Conservation (phyloP, 352 stramenopile species). For the Globisporangium heterothallicum region DNA sequence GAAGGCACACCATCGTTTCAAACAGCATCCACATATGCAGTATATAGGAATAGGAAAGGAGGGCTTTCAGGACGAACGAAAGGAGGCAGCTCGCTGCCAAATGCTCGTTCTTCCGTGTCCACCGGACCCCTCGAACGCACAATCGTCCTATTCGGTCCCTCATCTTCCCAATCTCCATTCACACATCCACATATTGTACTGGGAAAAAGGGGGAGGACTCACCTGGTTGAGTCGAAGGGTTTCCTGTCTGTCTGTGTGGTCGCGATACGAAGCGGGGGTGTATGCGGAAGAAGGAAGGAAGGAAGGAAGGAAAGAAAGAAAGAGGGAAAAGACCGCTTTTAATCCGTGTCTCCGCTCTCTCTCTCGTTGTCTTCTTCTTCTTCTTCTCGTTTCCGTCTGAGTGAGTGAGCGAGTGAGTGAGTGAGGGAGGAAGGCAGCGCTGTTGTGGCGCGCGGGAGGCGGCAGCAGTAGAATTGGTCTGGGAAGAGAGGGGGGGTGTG, state of each 20-base stretch:
- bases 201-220: not conserved
- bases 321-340: not conserved
- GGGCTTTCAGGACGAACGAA: too few species aligned
- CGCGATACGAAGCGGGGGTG: too few species aligned
- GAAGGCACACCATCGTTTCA: too few species aligned
- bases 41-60: too few species aligned
- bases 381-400: conserved; percentile 4
- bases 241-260: too few species aligned
- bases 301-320: not conserved
- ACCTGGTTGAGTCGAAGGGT: not conserved
- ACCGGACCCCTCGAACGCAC: too few species aligned
- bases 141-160: too few species aligned
- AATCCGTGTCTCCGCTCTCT: not conserved
- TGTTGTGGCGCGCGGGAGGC: not conserved
- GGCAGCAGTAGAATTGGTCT: conserved; percentile 18
- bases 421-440: not conserved
- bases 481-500: conserved; percentile 18
- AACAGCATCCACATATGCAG: too few species aligned
- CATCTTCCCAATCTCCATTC: too few species aligned
- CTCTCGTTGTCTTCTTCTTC: not conserved
- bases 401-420: not conserved
- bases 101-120: too few species aligned
- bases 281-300: not conserved
- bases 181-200: not conserved
- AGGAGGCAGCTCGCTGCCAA: too few species aligned